Conservation (phyloP, 2,329 filamentous ascomycete genomes). For the Hymenoscyphus fructigenus region DNA sequence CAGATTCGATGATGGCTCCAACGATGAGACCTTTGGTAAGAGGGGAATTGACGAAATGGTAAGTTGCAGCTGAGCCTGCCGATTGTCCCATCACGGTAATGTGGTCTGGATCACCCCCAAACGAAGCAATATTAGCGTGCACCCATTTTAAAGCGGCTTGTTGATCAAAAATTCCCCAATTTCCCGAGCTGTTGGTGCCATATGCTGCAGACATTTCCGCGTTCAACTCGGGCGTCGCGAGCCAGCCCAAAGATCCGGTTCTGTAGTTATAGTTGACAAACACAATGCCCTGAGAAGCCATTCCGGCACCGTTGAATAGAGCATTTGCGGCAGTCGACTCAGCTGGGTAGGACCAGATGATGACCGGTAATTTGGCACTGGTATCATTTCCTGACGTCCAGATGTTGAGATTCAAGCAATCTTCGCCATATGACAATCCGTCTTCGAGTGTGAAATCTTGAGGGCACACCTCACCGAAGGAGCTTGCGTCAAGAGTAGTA, state of each 20-base stretch:
- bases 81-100: constrained; percentile 44
- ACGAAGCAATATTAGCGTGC: constrained; percentile 62
- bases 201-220: constrained; percentile 19
- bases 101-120: constrained; percentile 52
- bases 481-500: constrained; percentile 27
- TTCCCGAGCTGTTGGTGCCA: constrained; percentile 30
- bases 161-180: constrained; percentile 57
- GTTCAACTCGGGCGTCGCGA: constrained; percentile 42
- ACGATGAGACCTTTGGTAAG: constrained; percentile 31
- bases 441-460: constrained; percentile 22
- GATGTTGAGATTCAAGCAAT: constrained; percentile 47
- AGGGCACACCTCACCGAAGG: constrained; percentile 34
- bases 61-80: constrained; percentile 45
- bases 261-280: constrained; percentile 62
- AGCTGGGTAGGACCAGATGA: constrained; percentile 37
- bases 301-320: constrained; percentile 26
- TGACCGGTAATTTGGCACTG: constrained; percentile 28
- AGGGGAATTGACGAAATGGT: constrained; percentile 34
- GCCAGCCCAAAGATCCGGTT: constrained; percentile 60
- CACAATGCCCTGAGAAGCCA: constrained; percentile 40
- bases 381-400: constrained; percentile 34
- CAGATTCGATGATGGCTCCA: constrained; percentile 32
- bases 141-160: constrained; percentile 59
- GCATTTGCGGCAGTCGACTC: constrained; percentile 19
- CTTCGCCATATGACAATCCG: constrained; percentile 35